Base-by-base conservation (phyloP, 495 filamentous ascomycete genomes). In the Penicillium tannophilum region DNA sequence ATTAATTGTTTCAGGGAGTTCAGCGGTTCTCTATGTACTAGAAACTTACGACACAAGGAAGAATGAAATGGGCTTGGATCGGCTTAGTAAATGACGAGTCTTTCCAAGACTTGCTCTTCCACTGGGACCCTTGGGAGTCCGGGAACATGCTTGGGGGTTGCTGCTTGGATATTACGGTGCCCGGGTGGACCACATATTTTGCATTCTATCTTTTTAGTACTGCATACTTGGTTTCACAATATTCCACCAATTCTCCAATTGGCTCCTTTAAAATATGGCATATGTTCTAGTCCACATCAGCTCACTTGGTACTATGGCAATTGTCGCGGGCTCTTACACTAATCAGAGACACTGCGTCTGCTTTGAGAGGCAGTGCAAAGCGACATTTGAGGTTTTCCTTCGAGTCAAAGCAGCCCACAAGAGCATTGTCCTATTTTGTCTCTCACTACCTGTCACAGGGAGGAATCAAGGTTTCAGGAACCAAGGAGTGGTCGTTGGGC, bases 81-180 rank as follows among this genome's bases (percentile, higher is more conserved):
- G 12, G 17, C 43, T 46, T 24, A 14, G 10, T 46, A 11, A 46
- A 44, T 54, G 52, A 54, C 52, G 52, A 28, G 28, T 4, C 33
- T 9, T 1, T 14, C 33, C 5, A 11, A 39, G 28, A 19, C 19
- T 10, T 23, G 12, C 8, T 30, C 20, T 39, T 17, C 17, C 10
- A 20, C 19, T n/a, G n/a, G n/a, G n/a, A n/a, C n/a, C n/a, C n/a
- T n/a, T n/a, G n/a, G n/a, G n/a, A n/a, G n/a, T n/a, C n/a, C n/a
- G n/a, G n/a, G 20, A 23, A 23, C 20, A 23, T 23, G 20, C 20
- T 23, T 23, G 20, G 20, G 20, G 28, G 48, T 33, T 39, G 20
- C 35, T 14, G 12, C 51, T 23, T 10, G n/a, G 10, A 41, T 39
- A 41, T 14, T 36, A 28, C 16, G 45, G 19, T 47, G 11, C 11